phyloP scores from a whole-genome alignment of 169 alveolate genomes.

The Eimeria tenella region DNA sequence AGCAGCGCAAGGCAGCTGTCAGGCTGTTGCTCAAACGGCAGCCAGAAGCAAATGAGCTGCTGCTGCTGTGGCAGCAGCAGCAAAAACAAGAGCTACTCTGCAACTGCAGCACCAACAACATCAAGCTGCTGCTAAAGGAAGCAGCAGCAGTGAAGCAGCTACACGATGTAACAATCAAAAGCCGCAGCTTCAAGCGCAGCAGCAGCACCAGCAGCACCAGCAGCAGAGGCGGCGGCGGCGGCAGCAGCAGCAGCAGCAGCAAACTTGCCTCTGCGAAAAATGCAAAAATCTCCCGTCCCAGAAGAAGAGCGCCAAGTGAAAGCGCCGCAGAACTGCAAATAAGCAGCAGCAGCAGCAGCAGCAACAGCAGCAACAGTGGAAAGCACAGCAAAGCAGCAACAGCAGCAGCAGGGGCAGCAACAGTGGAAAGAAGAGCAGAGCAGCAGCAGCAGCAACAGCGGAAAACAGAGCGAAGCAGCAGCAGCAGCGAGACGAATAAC shows the following conservation, averaged over 20 bases:
- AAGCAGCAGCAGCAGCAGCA: not conserved
- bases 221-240: not conserved
- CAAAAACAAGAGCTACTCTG: not conserved
- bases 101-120: not conserved
- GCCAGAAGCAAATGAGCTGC: not conserved
- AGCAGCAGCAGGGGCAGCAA: not conserved
- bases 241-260: not conserved
- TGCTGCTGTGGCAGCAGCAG: not conserved
- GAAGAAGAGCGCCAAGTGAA: constrained; percentile 36
- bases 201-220: constrained; percentile 9
- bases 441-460: constrained; percentile 3
- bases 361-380: not conserved
- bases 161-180: not conserved
- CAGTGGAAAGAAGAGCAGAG: not conserved
- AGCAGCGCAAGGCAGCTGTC: not conserved
- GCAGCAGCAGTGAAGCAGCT: not conserved
- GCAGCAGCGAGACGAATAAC: not conserved
- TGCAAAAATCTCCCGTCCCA: constrained; percentile 29
- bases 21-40: too few species aligned
- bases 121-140: too few species aligned
- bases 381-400: too few species aligned
- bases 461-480: not conserved
- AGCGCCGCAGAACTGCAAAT: constrained; percentile 7
- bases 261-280: constrained; percentile 24
- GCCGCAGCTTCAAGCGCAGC: not conserved